These are phyloP conservation scores for Malassezia psittaci DNA, from an alignment of 1,284 basidiomycete species.

Conservation along the genomic window DNA sequence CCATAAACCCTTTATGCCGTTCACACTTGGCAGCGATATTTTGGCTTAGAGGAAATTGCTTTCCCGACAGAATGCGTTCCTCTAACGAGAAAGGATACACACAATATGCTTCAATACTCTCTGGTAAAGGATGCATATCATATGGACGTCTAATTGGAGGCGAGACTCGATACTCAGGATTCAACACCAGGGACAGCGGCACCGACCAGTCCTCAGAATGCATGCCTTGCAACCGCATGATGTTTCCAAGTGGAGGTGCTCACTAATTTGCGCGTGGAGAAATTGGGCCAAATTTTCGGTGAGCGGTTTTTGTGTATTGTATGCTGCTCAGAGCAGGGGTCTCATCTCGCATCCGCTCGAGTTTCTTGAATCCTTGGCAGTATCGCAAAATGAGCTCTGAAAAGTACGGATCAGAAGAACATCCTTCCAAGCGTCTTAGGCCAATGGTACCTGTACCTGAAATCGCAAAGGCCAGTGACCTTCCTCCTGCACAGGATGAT, in stretches of 20 bases:
- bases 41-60: not conserved
- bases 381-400: too few relatives aligned
- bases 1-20: not conserved
- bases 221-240: too few relatives aligned
- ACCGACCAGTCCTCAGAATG: not conserved
- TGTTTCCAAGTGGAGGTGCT: too few relatives aligned
- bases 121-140: conserved; percentile 12
- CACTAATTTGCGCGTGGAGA: too few relatives aligned
- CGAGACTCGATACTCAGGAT: conserved; percentile 9
- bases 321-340: not conserved
- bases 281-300: too few relatives aligned
- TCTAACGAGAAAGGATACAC: conserved; percentile 11
- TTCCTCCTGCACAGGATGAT: not conserved
- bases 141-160: not conserved
- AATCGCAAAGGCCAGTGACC: too few relatives aligned
- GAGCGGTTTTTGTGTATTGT: too few relatives aligned
- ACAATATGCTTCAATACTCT: conserved; percentile 12
- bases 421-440: not conserved
- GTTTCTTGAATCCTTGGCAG: too few relatives aligned
- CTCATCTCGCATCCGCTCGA: not conserved
- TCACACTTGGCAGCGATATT: not conserved
- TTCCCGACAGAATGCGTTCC: not conserved
- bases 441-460: not conserved
- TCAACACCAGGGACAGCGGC: not conserved
- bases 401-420: not conserved